Conservation (phyloP, 257 asterid genomes). For the Vinca minor region DNA sequence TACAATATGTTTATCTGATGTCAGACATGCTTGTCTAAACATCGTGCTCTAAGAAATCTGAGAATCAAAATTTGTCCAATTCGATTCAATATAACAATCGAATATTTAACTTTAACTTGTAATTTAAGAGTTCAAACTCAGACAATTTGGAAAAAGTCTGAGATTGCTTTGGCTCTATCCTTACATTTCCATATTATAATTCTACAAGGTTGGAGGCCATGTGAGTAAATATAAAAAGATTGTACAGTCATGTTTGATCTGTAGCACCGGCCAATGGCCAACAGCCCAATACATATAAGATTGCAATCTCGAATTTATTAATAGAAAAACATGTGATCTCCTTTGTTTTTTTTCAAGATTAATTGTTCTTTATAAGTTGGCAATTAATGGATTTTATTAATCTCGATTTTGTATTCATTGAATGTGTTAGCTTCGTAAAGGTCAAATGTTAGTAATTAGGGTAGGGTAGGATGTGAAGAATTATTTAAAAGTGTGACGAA, state of each 20-base stretch:
- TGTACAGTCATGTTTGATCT: slow-evolving; percentile 1
- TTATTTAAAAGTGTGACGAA: too few relatives aligned
- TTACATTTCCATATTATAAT: too few relatives aligned
- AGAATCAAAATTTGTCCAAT: too few relatives aligned
- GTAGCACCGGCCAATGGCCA: background rate
- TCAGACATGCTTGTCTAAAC: too few relatives aligned
- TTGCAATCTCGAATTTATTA: background rate
- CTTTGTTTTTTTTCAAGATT: background rate
- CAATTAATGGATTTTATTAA: background rate
- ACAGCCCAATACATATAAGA: background rate
- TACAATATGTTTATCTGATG: too few relatives aligned
- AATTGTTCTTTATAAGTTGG: background rate
- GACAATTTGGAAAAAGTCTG: too few relatives aligned
- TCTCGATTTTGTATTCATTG: slow-evolving; percentile 9
- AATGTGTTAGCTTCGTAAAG: background rate
- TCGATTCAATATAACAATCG: too few relatives aligned
- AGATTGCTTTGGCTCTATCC: too few relatives aligned
- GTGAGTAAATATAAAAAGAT: background rate
- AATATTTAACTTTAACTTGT: too few relatives aligned
- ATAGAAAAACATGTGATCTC: slow-evolving; percentile 7
- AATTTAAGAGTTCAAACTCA: too few relatives aligned
- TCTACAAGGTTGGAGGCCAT: background rate
- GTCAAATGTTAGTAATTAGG: slow-evolving; percentile 6
- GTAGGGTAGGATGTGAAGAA: too few relatives aligned
- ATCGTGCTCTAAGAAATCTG: too few relatives aligned